Base-by-base conservation (phyloP, 1,284 basidiomycete genomes). In the Boletus smithii region DNA sequence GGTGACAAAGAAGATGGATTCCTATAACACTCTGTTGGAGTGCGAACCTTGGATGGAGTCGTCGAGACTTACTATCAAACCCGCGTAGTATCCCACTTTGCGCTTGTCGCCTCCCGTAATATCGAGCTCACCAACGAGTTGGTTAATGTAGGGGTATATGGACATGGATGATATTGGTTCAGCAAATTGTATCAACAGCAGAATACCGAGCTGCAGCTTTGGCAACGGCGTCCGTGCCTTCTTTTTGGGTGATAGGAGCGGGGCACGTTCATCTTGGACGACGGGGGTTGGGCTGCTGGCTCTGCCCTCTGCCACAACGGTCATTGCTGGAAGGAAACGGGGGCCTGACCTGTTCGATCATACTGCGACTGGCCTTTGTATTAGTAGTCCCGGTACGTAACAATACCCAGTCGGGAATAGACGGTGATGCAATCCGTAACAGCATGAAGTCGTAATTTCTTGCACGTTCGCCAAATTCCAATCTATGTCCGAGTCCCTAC, bases 1-100 rank as follows among this genome's bases (percentile, higher is more conserved):
- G 5, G 83, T 79, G 32, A 83, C 69, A 53, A 81, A 87, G 69
- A 88, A 88, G 23, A 85, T 66, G 8, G 83, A 86, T 75, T 86
- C 78, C 84, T 87, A 38, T n/a, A 13, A 5, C 6, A 22, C 1
- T 4, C 11, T 4, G 16, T 49, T 16, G 16, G 7, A 18, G 10
- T 1, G 16, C 8, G 16, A 2, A 3, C 2, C 9, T 29, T 6
- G 33, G 14, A 32, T 7, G 30, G 17, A 17, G 17, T 9, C 9
- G 13, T 30, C 3, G 4, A 4, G 17, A 58, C 60, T 13, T 37
- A 62, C 57, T 35, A 63, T 55, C 10, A 60, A 13, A n/a, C 60
- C 60, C 2, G 59, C 56, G 4, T 61, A 63, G 42, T 65, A 61
- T 11, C 62, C 63, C 16, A 63, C 51, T 29, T 49, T 62, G 38